phyloP scores from a whole-genome alignment of 202 grass and related monocot genomes.

The Cymbopogon flexuosus region DNA sequence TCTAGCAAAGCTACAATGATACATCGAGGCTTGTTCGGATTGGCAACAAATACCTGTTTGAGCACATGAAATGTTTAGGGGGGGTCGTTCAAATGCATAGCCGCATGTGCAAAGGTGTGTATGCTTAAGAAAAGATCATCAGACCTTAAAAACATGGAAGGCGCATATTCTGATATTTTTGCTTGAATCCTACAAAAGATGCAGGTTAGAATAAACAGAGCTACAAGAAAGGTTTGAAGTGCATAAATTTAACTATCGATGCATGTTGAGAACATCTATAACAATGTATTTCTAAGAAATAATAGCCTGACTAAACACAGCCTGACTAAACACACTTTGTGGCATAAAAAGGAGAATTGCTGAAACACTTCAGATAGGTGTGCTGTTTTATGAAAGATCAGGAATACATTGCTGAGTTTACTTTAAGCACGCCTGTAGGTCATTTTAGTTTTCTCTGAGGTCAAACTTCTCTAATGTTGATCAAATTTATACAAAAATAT shows the following conservation, averaged over 20 bases:
- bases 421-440: neutral
- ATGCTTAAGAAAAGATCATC: neutral
- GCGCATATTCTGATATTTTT: constrained; percentile 97
- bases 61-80: neutral
- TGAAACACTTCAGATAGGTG: neutral
- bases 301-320: neutral
- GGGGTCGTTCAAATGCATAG: neutral
- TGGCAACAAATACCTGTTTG: constrained; percentile 87
- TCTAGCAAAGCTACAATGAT: constrained; percentile 62
- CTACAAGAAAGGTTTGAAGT: neutral
- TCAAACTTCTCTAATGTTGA: neutral
- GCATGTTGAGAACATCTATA: neutral
- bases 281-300: neutral
- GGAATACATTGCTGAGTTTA: neutral
- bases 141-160: constrained; percentile 96
- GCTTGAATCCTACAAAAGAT: constrained; percentile 82
- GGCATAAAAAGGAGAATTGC: neutral
- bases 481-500: neutral
- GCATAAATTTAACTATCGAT: neutral
- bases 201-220: constrained; percentile 2
- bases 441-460: neutral
- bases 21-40: constrained; percentile 78
- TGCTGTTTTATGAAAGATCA: neutral
- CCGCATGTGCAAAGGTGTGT: neutral
- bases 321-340: neutral